phyloP scores from a whole-genome alignment of 2,329 filamentous ascomycete species.

The Cladosporium colombiae region DNA sequence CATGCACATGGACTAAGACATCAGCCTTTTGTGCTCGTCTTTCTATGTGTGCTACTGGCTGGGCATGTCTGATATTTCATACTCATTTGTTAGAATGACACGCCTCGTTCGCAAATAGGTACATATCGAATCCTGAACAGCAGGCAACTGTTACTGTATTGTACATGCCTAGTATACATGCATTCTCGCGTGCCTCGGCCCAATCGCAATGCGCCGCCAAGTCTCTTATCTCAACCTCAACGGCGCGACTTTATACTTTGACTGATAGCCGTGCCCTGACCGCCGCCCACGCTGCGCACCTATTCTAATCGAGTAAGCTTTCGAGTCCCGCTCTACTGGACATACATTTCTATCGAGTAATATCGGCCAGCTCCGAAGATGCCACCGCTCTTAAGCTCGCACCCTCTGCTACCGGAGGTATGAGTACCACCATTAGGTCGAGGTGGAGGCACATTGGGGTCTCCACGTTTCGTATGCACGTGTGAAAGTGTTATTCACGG shows the following conservation, averaged over 20 bases:
- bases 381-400: neutral
- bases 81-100: neutral
- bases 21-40: neutral
- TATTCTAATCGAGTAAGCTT: conserved; percentile 16
- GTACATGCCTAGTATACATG: neutral
- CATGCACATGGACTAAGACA: neutral
- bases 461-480: conserved; percentile 8
- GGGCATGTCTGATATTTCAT: neutral
- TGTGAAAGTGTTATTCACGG: neutral
- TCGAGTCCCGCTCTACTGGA: neutral
- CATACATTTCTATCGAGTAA: conserved; percentile 17
- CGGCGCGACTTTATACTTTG: neutral
- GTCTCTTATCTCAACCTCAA: conserved; percentile 4
- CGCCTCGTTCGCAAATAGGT: too few relatives aligned
- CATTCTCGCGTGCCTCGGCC: conserved; percentile 2
- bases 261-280: conserved; percentile 8
- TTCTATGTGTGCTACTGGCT: neutral
- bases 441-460: conserved; percentile 10
- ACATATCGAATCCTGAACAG: neutral
- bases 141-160: neutral
- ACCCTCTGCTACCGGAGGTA: neutral
- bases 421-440: neutral
- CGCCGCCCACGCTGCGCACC: neutral
- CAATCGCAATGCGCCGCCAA: neutral
- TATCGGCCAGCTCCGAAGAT: conserved; percentile 15